Conservation (phyloP, 805 yeast species). For the Cyberlindnera xylosilytica region DNA sequence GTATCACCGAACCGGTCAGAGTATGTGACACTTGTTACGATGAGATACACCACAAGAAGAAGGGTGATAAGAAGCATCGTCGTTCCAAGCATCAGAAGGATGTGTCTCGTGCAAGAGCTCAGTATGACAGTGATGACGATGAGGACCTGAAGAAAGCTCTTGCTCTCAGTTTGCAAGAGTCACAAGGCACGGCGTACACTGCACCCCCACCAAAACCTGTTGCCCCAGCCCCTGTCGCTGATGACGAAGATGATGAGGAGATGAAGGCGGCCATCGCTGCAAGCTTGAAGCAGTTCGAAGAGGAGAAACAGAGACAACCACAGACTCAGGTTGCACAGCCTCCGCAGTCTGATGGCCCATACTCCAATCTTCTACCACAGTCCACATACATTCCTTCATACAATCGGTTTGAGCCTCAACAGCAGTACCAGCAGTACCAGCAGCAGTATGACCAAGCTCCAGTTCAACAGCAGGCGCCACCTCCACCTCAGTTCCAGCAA, state of each 20-base stretch:
- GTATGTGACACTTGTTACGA: slow-evolving; percentile 90
- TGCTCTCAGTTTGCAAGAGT: slow-evolving; percentile 69
- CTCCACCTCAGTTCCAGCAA: slow-evolving; percentile 7
- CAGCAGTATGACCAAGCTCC: neutral
- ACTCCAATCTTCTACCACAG: slow-evolving; percentile 21
- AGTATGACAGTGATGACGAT: slow-evolving; percentile 51
- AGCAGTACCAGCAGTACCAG: slow-evolving; percentile 2
- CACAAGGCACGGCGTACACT: slow-evolving; percentile 28
- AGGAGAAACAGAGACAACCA: slow-evolving; percentile 23
- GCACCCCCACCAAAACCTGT: slow-evolving; percentile 13
- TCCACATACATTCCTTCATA: slow-evolving; percentile 6
- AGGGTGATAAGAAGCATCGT: slow-evolving; percentile 22
- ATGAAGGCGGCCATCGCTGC: slow-evolving; percentile 94
- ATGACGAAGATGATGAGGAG: slow-evolving; percentile 77
- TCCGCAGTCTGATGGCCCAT: slow-evolving; percentile 17
- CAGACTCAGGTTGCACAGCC: slow-evolving; percentile 11
- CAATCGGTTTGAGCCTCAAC: neutral
- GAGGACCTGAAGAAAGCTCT: slow-evolving; percentile 78
- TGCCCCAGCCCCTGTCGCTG: slow-evolving; percentile 2
- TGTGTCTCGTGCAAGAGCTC: slow-evolving; percentile 26
- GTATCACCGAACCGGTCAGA: slow-evolving; percentile 84
- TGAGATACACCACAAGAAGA: slow-evolving; percentile 45
- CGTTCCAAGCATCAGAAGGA: slow-evolving; percentile 21
- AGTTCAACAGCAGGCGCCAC: slow-evolving; percentile 24
- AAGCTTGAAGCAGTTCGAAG: slow-evolving; percentile 71